These are phyloP conservation scores for Lithospermum erythrorhizon DNA, from an alignment of 257 asterid species.

Conservation along the genomic window DNA sequence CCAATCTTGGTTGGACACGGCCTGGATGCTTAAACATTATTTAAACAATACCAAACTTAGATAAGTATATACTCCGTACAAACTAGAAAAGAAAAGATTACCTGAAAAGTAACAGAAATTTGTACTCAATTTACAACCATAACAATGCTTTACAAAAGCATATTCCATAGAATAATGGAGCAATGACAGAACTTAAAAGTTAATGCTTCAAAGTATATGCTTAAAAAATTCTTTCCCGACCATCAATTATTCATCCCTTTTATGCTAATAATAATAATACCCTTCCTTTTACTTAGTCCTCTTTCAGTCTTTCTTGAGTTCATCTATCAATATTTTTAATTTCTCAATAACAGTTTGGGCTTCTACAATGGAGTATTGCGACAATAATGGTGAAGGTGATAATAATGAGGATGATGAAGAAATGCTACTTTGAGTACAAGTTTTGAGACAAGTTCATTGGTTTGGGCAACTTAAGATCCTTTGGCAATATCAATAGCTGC, in stretches of 20 bases:
- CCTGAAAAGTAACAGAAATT: too few relatives aligned
- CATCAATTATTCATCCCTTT: constrained; percentile 11
- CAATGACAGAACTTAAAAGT: constrained; percentile 15
- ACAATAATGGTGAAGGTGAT: not conserved
- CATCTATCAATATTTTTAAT: not conserved
- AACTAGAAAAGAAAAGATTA: too few relatives aligned
- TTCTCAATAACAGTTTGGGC: not conserved
- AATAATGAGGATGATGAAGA: too few relatives aligned
- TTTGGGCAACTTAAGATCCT: constrained; percentile 53
- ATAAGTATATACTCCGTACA: too few relatives aligned
- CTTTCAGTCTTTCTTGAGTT: too few relatives aligned
- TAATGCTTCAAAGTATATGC: constrained; percentile 40
- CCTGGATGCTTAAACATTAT: too few relatives aligned
- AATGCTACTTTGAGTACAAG: constrained; percentile 1
- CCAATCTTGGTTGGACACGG: too few relatives aligned
- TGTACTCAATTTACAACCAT: too few relatives aligned
- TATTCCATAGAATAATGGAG: constrained; percentile 2
- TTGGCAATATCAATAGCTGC: constrained; percentile 33
- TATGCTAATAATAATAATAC: constrained; percentile 7
- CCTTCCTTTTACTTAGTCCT: not conserved
- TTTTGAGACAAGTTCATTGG: not conserved
- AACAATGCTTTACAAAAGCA: not conserved
- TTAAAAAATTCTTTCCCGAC: constrained; percentile 33
- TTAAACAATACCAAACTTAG: too few relatives aligned
- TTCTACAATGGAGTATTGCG: not conserved